phyloP scores from a whole-genome alignment of 257 asterid species.

The Cinchona pubescens region DNA sequence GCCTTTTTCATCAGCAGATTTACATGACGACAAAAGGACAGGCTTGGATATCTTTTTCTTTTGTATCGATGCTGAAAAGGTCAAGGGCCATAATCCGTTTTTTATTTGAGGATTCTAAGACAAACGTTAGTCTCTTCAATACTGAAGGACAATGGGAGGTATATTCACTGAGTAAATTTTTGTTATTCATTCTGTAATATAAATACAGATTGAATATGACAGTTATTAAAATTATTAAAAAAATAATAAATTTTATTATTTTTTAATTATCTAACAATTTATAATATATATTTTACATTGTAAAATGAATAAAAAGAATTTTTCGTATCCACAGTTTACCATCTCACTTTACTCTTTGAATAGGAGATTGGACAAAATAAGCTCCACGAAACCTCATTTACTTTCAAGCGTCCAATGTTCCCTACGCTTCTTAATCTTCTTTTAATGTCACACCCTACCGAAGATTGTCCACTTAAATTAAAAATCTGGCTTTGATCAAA shows the following conservation, averaged over 20 bases:
- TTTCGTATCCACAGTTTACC: too few species aligned
- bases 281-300: too few species aligned
- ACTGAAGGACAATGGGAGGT: constrained; percentile 75
- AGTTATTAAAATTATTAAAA: too few species aligned
- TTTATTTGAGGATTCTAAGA: constrained; percentile 56
- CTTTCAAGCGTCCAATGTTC: constrained; percentile 70
- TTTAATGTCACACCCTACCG: constrained; percentile 43
- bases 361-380: constrained; percentile 51
- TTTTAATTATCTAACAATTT: too few species aligned
- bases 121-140: constrained; percentile 62
- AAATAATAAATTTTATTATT: too few species aligned
- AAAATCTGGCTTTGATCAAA: too few species aligned
- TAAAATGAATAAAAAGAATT: too few species aligned
- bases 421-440: constrained; percentile 50
- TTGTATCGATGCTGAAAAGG: constrained; percentile 44
- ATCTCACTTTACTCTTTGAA: constrained; percentile 4
- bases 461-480: constrained; percentile 13
- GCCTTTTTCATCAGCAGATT: constrained; percentile 25
- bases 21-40: constrained; percentile 48
- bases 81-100: constrained; percentile 23
- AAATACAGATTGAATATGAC: too few species aligned
- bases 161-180: too few species aligned
- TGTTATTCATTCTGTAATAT: too few species aligned
- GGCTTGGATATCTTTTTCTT: constrained; percentile 30
- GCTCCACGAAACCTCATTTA: constrained; percentile 53